phyloP scores from a whole-genome alignment of 768 basidiomycete genomes.

The Pulveroboletus frians region DNA sequence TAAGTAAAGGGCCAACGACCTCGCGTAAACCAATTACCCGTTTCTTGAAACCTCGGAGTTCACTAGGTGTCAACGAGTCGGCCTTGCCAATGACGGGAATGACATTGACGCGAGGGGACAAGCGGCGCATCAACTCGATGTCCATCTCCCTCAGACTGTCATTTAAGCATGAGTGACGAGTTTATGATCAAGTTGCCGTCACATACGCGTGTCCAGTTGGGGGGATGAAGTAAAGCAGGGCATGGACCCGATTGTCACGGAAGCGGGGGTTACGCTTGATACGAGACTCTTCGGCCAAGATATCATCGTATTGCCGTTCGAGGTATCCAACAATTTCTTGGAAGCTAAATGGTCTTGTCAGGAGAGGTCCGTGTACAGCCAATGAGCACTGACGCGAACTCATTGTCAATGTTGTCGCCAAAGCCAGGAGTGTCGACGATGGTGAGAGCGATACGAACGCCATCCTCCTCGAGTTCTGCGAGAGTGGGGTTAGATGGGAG shows the following conservation, averaged over 20 bases:
- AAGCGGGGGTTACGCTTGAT: slow-evolving; percentile 99
- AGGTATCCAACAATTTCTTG: slow-evolving; percentile 95
- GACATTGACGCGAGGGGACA: slow-evolving; percentile 97
- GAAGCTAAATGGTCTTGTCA: slow-evolving; percentile 52
- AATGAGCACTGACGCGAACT: slow-evolving; percentile 74
- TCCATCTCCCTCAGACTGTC: slow-evolving; percentile 93
- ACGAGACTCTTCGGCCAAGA: slow-evolving; percentile 95
- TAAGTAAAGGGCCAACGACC: slow-evolving; percentile 3
- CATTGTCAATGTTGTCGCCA: slow-evolving; percentile 98
- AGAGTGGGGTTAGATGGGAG: slow-evolving; percentile 1
- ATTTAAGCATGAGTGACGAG: neutral
- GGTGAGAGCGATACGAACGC: slow-evolving; percentile 94
- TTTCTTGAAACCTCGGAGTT: slow-evolving; percentile 94
- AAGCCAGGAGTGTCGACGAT: slow-evolving; percentile 99
- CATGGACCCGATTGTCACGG: slow-evolving; percentile 96
- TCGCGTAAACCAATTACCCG: slow-evolving; percentile 44
- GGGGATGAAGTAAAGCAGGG: slow-evolving; percentile 95
- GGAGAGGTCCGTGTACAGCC: neutral
- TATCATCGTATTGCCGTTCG: slow-evolving; percentile 98
- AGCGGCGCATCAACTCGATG: slow-evolving; percentile 96
- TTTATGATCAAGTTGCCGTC: neutral
- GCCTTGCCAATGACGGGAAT: slow-evolving; percentile 98
- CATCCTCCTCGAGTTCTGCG: slow-evolving; percentile 95
- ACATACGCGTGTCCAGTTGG: slow-evolving; percentile 96
- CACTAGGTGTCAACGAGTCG: slow-evolving; percentile 88